Base-by-base conservation (phyloP, 1,139 yeast genomes). In the Suhomyces ambrosiae region DNA sequence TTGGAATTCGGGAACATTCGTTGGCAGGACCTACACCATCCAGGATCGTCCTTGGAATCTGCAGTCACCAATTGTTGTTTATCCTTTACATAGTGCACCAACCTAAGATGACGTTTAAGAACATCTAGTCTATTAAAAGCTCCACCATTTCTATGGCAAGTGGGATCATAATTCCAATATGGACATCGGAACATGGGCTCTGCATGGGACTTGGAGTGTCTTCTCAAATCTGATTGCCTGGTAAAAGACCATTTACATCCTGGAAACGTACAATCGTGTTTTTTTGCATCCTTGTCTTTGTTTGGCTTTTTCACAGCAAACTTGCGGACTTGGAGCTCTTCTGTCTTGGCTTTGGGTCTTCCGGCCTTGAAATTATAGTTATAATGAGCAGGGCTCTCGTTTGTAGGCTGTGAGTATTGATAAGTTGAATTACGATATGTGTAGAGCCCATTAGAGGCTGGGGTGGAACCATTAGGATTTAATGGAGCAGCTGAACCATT, bases 61-160 rank as follows among this genome's bases (percentile, higher is more conserved):
- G 45, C 47, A 21, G 50, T 33, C 14, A 31, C 42, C 7, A 47
- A 42, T 29, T 49, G 60, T 41, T 63, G 66, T 40, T 65, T 63
- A 46, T 75, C 81, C 33, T 68, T 78, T 19, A 78, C 80, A 52
- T 69, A 80, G 58, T 84, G 90, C 18, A 83, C 86, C 35, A 83
- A 65, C 40, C 76, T 70, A 40, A 84, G 63, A 56, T 84, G 90
- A 35, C 90, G 68, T 48, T 82, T 83, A 44, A 83, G 62, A 22
- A 83, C 89, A 49, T 84, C 90, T 40, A 82, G 61, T 35, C 90
- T 64, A 49, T 78, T 79, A 58, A 84, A 84, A 0, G 85, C 76
- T 4, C 89, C 89, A 9, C 84, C 86, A 45, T 82, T 82, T 35
- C 83, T 69, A 54, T 82, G 90, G 54, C 89, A 83, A 2, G 85